Evolutionary conservation across 1,284 basidiomycete genomes (phyloP), one percentile per base, ranked within the genome.

Genomic region (Moesziomyces sp.): DNA sequence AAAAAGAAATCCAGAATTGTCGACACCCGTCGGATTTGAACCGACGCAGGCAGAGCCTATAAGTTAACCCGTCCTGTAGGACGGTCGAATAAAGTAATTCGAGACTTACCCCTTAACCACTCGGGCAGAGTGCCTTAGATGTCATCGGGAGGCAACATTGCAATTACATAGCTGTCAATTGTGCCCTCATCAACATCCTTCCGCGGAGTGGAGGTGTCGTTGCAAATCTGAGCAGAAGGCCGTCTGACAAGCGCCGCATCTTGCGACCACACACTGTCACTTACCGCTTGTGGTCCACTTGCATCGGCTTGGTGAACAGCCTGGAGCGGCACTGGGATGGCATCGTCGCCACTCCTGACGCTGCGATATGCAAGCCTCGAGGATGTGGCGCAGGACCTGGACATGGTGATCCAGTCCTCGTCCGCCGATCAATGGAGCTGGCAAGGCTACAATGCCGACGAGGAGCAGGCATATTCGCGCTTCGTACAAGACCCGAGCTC

Each of bases 31-130:
- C 59, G 66, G 66, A 69, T 69, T 69, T 69, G 66, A 69, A 69
- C 66, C 66, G 59, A 56, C 66, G 66, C 66, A 62, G 59, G 59
- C 66, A 69, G 66, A 62, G 66, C 59, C 59, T 62, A 69, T 69
- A 62, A 58, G 64, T 62, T 58, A 58, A 46, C 56, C 53, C 62
- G 38, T 58, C 62, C 48, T 16, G n/a, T 14, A 26, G 51, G 52
- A 60, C 40, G 53, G 58, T 66, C 63, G 63, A 66, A 66, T 51
- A 5, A 3, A 10, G 6, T 45, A 56, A 59, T 63, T 69, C 66
- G 66, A 69, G 66, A 63, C 66, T 62, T 63, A 69, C 66, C 57
- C 66, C 66, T 69, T 69, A 69, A 69, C 66, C 66, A 63, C 66
- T 69, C 66, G 66, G 66, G 57, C 66, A 69, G 55, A 69, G 59